Percentiles rank a stretch among this genome's conserved stretches.
Evolutionary conservation across 495 filamentous ascomycete species (phyloP).

Genomic region (Aspergillus leporis): DNA sequence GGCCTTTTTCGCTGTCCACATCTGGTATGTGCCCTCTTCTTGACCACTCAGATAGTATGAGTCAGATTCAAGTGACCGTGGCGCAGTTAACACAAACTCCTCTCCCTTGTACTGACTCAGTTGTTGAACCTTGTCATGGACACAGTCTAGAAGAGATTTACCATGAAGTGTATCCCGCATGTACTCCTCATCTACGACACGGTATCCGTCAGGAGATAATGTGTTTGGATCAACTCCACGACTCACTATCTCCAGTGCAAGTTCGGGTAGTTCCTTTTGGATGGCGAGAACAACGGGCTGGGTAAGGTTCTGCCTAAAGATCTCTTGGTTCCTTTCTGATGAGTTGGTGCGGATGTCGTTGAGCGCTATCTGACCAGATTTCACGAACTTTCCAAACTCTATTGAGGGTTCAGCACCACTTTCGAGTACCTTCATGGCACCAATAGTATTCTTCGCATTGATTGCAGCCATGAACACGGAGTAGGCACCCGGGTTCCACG

Average conservation of each 20-base stretch:
- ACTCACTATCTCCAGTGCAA: conserved; percentile 57
- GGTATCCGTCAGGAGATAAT: conserved; percentile 36
- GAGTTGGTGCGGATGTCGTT: conserved; percentile 15
- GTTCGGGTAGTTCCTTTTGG: conserved; percentile 43
- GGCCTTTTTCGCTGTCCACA: conserved; percentile 45
- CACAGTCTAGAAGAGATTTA: conserved; percentile 55
- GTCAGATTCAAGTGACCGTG: conserved; percentile 28
- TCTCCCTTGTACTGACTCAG: conserved; percentile 46
- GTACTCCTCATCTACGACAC: conserved; percentile 23
- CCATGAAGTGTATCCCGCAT: conserved; percentile 24
- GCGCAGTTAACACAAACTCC: conserved; percentile 14
- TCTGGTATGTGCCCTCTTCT: conserved; percentile 51
- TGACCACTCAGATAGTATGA: conserved; percentile 46
- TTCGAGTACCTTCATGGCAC: conserved; percentile 45
- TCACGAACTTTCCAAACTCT: conserved; percentile 42
- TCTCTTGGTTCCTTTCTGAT: conserved; percentile 39
- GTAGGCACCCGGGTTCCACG: conserved; percentile 16
- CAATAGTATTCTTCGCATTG: conserved; percentile 26
- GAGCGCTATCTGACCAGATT: conserved; percentile 26
- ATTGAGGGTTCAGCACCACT: conserved; percentile 42
- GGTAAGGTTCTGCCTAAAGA: conserved; percentile 36
- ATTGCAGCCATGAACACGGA: conserved; percentile 51
- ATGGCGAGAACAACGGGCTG: conserved; percentile 66
- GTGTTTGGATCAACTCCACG: conserved; percentile 60
- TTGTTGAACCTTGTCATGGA: conserved; percentile 46